Evolutionary conservation across 805 yeast species (phyloP).

Genomic region (Spathaspora sp.): DNA sequence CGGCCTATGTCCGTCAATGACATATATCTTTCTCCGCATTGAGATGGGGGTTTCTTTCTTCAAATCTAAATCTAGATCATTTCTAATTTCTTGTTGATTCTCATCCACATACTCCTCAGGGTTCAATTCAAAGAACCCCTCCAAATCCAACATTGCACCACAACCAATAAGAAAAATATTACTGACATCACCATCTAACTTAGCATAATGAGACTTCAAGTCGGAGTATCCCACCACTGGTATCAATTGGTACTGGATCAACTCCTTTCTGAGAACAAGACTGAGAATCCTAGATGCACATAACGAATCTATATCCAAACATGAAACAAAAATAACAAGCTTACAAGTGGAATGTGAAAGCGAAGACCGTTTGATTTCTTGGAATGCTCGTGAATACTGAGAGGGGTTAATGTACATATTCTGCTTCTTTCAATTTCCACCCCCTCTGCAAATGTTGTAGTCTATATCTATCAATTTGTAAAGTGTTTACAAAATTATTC

Average conservation of each 20-base stretch:
- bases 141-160: slow-evolving; percentile 89
- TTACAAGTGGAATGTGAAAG: slow-evolving; percentile 91
- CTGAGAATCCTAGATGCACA: slow-evolving; percentile 83
- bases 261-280: slow-evolving; percentile 66
- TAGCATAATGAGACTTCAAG: slow-evolving; percentile 56
- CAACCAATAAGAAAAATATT: slow-evolving; percentile 84
- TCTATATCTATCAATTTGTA: neutral
- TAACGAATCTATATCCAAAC: slow-evolving; percentile 86
- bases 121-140: slow-evolving; percentile 64
- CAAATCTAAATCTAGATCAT: slow-evolving; percentile 21
- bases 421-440: neutral
- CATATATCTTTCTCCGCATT: slow-evolving; percentile 61
- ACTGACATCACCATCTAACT: slow-evolving; percentile 69
- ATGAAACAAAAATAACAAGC: slow-evolving; percentile 81
- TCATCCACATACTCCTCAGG: slow-evolving; percentile 46
- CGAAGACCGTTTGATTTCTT: slow-evolving; percentile 64
- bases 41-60: slow-evolving; percentile 14
- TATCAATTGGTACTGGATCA: slow-evolving; percentile 81
- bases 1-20: slow-evolving; percentile 91
- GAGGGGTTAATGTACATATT: slow-evolving; percentile 73
- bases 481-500: neutral
- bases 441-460: neutral
- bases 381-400: slow-evolving; percentile 64
- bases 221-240: slow-evolving; percentile 94
- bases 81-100: slow-evolving; percentile 14